These are phyloP conservation scores for Xylaria sp. DNA, from an alignment of 2,329 filamentous ascomycete genomes.

Conservation along the genomic window DNA sequence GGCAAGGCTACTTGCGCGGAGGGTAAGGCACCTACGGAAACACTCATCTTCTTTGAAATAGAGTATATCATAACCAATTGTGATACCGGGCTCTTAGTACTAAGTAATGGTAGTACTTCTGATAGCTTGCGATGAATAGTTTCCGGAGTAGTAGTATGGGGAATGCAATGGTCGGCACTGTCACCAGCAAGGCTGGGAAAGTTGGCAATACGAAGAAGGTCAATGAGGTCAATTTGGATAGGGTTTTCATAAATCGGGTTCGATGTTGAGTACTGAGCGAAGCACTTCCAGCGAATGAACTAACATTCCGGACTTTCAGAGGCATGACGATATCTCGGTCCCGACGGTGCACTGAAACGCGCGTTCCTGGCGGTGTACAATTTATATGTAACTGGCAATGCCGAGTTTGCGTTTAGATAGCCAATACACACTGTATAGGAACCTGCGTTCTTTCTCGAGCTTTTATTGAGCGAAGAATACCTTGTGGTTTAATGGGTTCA, in stretches of 20 bases:
- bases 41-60: too few species aligned
- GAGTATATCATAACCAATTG: too few species aligned
- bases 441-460: neutral
- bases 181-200: neutral
- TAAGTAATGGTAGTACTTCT: too few species aligned
- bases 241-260: neutral
- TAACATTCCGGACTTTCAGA: neutral
- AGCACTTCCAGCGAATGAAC: neutral
- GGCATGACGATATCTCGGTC: neutral
- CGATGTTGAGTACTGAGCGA: neutral
- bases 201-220: neutral
- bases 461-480: neutral
- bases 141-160: too few species aligned
- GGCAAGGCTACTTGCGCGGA: too few species aligned
- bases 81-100: too few species aligned
- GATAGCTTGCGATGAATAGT: too few species aligned
- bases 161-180: neutral
- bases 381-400: too few species aligned
- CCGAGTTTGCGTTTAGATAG: too few species aligned
- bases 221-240: neutral
- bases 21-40: too few species aligned
- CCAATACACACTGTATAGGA: neutral
- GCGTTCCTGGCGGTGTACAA: neutral
- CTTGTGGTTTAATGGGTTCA: neutral
- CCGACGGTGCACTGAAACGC: neutral